Conservation (phyloP, 225 moss, liverwort and hornwort genomes). For the Takakia lepidozioides region DNA sequence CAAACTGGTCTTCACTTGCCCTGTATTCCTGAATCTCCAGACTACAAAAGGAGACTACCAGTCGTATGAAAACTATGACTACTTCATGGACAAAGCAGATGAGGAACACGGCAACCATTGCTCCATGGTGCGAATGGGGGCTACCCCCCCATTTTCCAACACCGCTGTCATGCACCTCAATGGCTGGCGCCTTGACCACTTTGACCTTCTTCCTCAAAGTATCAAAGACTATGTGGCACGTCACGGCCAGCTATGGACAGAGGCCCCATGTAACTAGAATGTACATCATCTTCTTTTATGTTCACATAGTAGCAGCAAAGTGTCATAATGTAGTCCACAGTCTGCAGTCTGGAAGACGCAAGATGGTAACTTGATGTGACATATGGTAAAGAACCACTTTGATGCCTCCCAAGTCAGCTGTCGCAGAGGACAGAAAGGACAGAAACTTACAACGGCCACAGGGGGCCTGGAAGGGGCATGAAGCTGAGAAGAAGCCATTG, state of each 20-base stretch:
- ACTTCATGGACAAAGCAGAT: conserved; percentile 13
- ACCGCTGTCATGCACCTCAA: conserved; percentile 25
- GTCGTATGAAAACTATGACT: conserved; percentile 29
- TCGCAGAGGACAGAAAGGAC: too few species aligned
- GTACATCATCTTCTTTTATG: background rate
- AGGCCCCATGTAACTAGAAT: conserved; percentile 10
- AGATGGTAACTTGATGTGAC: too few species aligned
- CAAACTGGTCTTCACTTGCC: conserved; percentile 18
- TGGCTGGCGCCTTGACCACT: conserved; percentile 25
- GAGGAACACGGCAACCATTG: conserved; percentile 15
- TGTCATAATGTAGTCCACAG: too few species aligned
- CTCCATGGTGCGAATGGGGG: conserved; percentile 22
- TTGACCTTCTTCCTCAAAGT: conserved; percentile 15
- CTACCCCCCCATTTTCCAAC: conserved; percentile 23
- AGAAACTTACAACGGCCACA: too few species aligned
- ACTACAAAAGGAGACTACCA: conserved; percentile 20
- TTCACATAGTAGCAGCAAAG: too few species aligned
- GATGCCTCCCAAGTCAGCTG: too few species aligned
- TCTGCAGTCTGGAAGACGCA: too few species aligned
- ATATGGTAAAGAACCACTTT: too few species aligned
- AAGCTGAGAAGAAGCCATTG: too few species aligned
- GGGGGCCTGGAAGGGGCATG: too few species aligned
- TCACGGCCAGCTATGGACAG: conserved; percentile 17
- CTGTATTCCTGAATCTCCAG: conserved; percentile 17
- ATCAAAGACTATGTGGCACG: conserved; percentile 10